Conservation (phyloP, 768 basidiomycete genomes). For the Lactarius pseudohatsudake region DNA sequence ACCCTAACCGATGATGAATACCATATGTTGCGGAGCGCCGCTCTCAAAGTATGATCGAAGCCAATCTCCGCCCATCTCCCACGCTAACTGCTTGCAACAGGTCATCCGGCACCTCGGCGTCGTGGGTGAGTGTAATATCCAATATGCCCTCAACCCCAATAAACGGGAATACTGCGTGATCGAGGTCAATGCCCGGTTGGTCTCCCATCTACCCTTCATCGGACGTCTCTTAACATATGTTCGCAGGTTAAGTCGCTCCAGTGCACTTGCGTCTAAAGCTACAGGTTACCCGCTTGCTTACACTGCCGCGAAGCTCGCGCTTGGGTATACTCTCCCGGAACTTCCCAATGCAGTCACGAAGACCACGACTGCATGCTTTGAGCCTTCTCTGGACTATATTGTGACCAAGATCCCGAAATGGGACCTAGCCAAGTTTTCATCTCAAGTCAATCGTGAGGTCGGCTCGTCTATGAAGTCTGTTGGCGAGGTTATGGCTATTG, state of each 20-base stretch:
- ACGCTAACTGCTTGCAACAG: slow-evolving; percentile 12
- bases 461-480: slow-evolving; percentile 99
- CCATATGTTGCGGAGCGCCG: slow-evolving; percentile 97
- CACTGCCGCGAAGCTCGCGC: slow-evolving; percentile 97
- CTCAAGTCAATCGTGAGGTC: slow-evolving; percentile 90
- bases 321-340: slow-evolving; percentile 96
- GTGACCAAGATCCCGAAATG: slow-evolving; percentile 99
- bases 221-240: slow-evolving; percentile 6
- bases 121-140: slow-evolving; percentile 95
- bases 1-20: slow-evolving; percentile 97
- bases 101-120: slow-evolving; percentile 83
- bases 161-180: slow-evolving; percentile 97
- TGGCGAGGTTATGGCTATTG: slow-evolving; percentile 99
- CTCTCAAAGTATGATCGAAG: slow-evolving; percentile 72
- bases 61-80: not conserved
- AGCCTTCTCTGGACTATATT: slow-evolving; percentile 98
- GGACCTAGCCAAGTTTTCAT: slow-evolving; percentile 97
- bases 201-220: slow-evolving; percentile 6
- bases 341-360: slow-evolving; percentile 99
- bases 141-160: slow-evolving; percentile 94
- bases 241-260: slow-evolving; percentile 67
- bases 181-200: slow-evolving; percentile 91
- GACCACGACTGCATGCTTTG: slow-evolving; percentile 98
- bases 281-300: slow-evolving; percentile 99
- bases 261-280: slow-evolving; percentile 96